Percentiles rank a stretch among this genome's conserved stretches.
phyloP scores from a whole-genome alignment of 2,329 filamentous ascomycete species.

The Biscogniauxia sp. region DNA sequence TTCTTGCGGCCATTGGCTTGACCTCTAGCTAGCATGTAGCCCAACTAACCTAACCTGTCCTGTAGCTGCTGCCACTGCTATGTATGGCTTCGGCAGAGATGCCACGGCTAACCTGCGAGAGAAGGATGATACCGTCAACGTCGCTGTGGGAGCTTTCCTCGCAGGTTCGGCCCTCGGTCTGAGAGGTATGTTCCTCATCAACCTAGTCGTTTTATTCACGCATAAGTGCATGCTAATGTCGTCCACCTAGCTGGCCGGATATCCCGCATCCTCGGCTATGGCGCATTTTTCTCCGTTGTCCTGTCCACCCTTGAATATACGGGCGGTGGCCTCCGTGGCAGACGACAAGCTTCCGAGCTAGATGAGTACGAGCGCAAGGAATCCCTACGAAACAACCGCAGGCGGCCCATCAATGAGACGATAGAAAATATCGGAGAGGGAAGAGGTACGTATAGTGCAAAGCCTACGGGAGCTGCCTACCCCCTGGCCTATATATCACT shows the following conservation, averaged over 20 bases:
- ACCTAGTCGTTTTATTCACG: background rate
- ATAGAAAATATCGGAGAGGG: constrained; percentile 81
- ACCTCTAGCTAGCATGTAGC: background rate
- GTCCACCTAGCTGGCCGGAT: constrained; percentile 53
- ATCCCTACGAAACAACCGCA: constrained; percentile 67
- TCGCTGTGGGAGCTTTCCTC: constrained; percentile 72
- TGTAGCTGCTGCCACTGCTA: constrained; percentile 67
- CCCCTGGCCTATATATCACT: no score
- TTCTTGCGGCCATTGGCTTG: constrained; percentile 1
- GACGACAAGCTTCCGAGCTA: constrained; percentile 49
- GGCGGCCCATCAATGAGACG: constrained; percentile 75
- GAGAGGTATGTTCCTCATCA: constrained; percentile 57
- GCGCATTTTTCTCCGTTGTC: constrained; percentile 51
- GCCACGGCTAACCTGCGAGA: constrained; percentile 82
- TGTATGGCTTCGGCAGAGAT: constrained; percentile 74
- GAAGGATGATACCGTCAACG: constrained; percentile 77
- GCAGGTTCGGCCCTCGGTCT: constrained; percentile 72
- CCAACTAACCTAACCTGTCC: constrained; percentile 12
- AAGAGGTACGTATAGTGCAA: constrained; percentile 59
- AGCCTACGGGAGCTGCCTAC: background rate
- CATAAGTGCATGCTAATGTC: constrained; percentile 5
- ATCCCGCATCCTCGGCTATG: constrained; percentile 62
- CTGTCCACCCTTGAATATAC: constrained; percentile 63
- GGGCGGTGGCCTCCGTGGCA: constrained; percentile 54
- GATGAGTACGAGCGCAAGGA: constrained; percentile 77